A percentile compares a stretch with the other conserved stretches of the same genome.
Conservation (phyloP, 441 rosid genomes). For the Arabidopsis hybrid region DNA sequence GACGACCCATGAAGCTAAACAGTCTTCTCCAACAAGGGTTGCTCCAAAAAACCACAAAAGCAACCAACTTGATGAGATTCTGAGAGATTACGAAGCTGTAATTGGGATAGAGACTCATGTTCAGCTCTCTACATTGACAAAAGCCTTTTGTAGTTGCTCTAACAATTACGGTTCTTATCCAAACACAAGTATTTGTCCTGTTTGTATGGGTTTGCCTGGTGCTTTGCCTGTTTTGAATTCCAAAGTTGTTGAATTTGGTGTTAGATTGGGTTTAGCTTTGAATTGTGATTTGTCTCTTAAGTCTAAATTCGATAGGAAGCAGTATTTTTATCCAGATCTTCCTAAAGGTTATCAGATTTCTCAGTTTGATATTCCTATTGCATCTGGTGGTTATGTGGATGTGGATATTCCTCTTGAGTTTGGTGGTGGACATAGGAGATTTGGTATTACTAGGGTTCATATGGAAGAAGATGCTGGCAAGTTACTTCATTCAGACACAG, state of each 20-base stretch:
- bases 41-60: slow-evolving; percentile 51
- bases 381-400: slow-evolving; percentile 73
- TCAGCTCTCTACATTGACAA: slow-evolving; percentile 83
- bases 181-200: slow-evolving; percentile 79
- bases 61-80: slow-evolving; percentile 56
- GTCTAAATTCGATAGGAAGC: slow-evolving; percentile 95
- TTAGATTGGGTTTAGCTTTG: slow-evolving; percentile 85
- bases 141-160: slow-evolving; percentile 89
- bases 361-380: slow-evolving; percentile 94
- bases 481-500: slow-evolving; percentile 79
- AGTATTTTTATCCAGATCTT: slow-evolving; percentile 96
- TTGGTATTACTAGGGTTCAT: slow-evolving; percentile 93
- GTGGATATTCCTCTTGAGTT: slow-evolving; percentile 87
- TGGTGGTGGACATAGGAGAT: slow-evolving; percentile 90
- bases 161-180: slow-evolving; percentile 85
- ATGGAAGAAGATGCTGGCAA: slow-evolving; percentile 99
- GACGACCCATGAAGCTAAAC: slow-evolving; percentile 61
- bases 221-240: slow-evolving; percentile 89
- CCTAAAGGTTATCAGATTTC: slow-evolving; percentile 97
- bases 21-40: slow-evolving; percentile 48
- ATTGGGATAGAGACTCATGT: slow-evolving; percentile 97
- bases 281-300: slow-evolving; percentile 81
- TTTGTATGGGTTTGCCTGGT: slow-evolving; percentile 97
- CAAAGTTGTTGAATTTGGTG: slow-evolving; percentile 84
- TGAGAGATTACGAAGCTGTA: slow-evolving; percentile 74